phyloP scores from a whole-genome alignment of 176 grass and related monocot species.

The Pontederia paniculata region DNA sequence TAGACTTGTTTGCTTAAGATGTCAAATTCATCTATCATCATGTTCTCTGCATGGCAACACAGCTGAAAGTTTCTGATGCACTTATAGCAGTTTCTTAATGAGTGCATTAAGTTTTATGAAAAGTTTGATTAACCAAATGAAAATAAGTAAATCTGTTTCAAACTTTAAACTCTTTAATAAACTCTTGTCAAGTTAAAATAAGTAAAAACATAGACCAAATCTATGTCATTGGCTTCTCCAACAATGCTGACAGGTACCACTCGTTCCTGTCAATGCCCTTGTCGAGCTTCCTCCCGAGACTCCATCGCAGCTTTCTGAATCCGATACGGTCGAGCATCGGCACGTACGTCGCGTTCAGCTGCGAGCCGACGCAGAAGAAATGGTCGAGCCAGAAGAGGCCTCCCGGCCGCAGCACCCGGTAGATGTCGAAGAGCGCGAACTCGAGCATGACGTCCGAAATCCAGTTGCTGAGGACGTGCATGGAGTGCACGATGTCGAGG shows the following conservation, averaged over 20 bases:
- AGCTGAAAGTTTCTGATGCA: no score
- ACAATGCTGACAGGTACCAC: conserved; percentile 4
- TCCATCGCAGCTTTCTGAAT: background rate
- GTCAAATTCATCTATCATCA: no score
- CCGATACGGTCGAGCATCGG: conserved; percentile 28
- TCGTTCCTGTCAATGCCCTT: background rate
- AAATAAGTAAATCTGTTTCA: no score
- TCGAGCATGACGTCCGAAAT: conserved; percentile 35
- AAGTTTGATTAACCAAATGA: no score
- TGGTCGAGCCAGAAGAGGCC: conserved; percentile 52
- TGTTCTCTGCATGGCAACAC: no score
- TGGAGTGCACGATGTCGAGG: conserved; percentile 48
- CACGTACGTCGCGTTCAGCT: conserved; percentile 31
- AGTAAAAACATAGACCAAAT: no score
- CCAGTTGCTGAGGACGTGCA: conserved; percentile 45
- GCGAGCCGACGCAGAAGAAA: conserved; percentile 31
- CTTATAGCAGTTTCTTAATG: no score
- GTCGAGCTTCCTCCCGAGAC: conserved; percentile 1
- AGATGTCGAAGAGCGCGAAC: conserved; percentile 47
- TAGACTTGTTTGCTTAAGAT: no score
- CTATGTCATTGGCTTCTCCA: conserved; percentile 1
- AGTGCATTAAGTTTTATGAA: no score
- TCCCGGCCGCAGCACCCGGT: conserved; percentile 50
- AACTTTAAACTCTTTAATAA: no score
- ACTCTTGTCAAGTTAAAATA: no score